Base-by-base conservation (phyloP, 2,329 filamentous ascomycete genomes). In the Aureobasidium sp. region DNA sequence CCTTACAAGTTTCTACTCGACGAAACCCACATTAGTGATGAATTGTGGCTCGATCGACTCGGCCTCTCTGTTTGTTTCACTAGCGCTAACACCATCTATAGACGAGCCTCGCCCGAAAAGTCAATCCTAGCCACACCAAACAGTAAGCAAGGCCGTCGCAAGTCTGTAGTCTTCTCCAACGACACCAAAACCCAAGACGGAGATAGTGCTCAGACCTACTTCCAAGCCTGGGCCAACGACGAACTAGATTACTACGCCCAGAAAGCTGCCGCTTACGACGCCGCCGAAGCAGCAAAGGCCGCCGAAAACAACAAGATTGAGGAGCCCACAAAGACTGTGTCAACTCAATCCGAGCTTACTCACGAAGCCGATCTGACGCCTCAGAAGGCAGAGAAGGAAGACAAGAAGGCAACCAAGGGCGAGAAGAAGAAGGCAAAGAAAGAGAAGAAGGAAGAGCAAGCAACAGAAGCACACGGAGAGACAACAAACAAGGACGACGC, bases 121-220 rank as follows among this genome's bases (percentile, higher is more conserved):
- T 54, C 46, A 1, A 53, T 54, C 35, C 49, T 53, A 60, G 29
- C 46, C 7, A 54, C 47, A 38, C 46, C 33, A 33, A 57, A 67
- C 29, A 33, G 37, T 63, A 61, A 57, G 68, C 68, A 51, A 13
- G 59, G 60, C 9, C 68, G 68, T 40, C 75, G 74, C 63, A 86
- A 87, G 69, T 84, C 81, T 4, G 85, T 88, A 9, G 81, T 83
- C 1, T 88, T 88, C 68, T 81, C 84, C 1, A 76, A 81, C 8
- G 84, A 85, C 54, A 84, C 83, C 3, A 86, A 87, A 68, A 73
- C 71, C 7, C 71, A 78, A 47, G 83, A 86, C 69, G 82, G 80
- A 21, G 77, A 79, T 62, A 82, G 77, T 60, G 77, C 77, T 51
- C 77, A 79, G 61, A 74, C 77, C 50, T 70, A 81, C 38, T 81